A percentile compares a stretch with the other conserved stretches of the same genome.
These are phyloP conservation scores for Fusarium anthophilum DNA, from an alignment of 2,329 filamentous ascomycete genomes.

Conservation along the genomic window DNA sequence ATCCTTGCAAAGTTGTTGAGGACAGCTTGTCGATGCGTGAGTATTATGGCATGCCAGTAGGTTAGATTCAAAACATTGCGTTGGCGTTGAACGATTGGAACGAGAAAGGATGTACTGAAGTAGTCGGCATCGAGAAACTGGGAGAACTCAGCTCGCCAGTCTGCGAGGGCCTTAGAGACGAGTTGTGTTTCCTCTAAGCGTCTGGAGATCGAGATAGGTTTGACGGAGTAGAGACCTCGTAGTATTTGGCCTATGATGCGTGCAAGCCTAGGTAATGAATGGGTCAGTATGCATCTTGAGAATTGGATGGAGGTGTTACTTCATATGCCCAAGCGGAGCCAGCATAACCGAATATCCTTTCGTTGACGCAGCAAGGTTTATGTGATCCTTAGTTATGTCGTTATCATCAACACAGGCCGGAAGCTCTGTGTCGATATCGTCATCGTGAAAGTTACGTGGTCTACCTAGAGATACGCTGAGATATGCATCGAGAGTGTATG, in stretches of 20 bases:
- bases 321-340: conserved; percentile 49
- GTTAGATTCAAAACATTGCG: conserved; percentile 54
- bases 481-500: conserved; percentile 39
- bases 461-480: conserved; percentile 38
- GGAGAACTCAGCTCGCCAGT: conserved; percentile 49
- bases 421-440: conserved; percentile 40
- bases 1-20: conserved; percentile 47
- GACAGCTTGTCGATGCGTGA: conserved; percentile 51
- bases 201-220: conserved; percentile 43
- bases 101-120: conserved; percentile 46
- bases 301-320: conserved; percentile 27
- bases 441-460: conserved; percentile 39
- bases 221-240: conserved; percentile 48
- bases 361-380: conserved; percentile 1
- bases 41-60: conserved; percentile 55
- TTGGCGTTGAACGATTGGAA: conserved; percentile 54
- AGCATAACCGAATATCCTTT: conserved; percentile 44
- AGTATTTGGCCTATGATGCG: conserved; percentile 50
- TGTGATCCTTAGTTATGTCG: conserved; percentile 31
- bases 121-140: conserved; percentile 52
- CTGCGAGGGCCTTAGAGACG: conserved; percentile 44
- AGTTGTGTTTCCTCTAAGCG: conserved; percentile 42
- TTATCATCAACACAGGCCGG: conserved; percentile 37
- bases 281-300: background rate
- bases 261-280: conserved; percentile 39